Evolutionary conservation across 345 rosid species (phyloP).

Genomic region (Noccaea bulbosa): DNA sequence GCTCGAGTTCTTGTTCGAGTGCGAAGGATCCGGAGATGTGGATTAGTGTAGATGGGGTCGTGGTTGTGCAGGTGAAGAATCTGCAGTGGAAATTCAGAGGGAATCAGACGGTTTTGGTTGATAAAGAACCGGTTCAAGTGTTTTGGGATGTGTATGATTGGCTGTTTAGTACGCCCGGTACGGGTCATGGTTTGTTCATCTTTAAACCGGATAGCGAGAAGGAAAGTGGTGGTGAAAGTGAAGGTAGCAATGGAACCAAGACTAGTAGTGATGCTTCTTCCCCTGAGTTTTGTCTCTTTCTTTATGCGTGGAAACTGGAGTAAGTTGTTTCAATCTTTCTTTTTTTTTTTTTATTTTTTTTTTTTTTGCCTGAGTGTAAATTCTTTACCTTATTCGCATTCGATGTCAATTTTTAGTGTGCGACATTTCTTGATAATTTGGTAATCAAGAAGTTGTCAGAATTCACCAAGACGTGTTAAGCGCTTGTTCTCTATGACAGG

Average conservation of each 20-base stretch:
- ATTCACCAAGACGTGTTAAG: slow-evolving; percentile 22
- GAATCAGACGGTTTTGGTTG: slow-evolving; percentile 76
- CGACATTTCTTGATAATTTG: neutral
- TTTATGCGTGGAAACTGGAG: slow-evolving; percentile 46
- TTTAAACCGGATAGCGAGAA: slow-evolving; percentile 60
- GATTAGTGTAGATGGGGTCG: slow-evolving; percentile 82
- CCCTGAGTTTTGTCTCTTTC: slow-evolving; percentile 74
- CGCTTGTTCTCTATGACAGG: neutral
- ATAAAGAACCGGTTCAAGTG: slow-evolving; percentile 75
- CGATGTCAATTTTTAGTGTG: slow-evolving; percentile 20
- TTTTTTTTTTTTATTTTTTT: neutral
- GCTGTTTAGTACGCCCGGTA: slow-evolving; percentile 66
- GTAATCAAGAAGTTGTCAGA: neutral
- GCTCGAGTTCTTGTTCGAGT: slow-evolving; percentile 49
- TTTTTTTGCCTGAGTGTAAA: slow-evolving; percentile 13
- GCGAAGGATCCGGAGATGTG: slow-evolving; percentile 80
- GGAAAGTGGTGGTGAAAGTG: slow-evolving; percentile 59
- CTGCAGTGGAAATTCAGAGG: slow-evolving; percentile 97
- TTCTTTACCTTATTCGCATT: slow-evolving; percentile 1
- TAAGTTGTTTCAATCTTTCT: slow-evolving; percentile 11
- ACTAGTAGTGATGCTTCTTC: slow-evolving; percentile 40
- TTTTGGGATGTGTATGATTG: slow-evolving; percentile 97
- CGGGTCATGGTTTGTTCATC: slow-evolving; percentile 78
- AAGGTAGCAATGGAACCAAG: slow-evolving; percentile 50
- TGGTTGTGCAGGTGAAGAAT: slow-evolving; percentile 70